These are phyloP conservation scores for Ustilago trichophora DNA, from an alignment of 1,284 basidiomycete species.

Conservation along the genomic window DNA sequence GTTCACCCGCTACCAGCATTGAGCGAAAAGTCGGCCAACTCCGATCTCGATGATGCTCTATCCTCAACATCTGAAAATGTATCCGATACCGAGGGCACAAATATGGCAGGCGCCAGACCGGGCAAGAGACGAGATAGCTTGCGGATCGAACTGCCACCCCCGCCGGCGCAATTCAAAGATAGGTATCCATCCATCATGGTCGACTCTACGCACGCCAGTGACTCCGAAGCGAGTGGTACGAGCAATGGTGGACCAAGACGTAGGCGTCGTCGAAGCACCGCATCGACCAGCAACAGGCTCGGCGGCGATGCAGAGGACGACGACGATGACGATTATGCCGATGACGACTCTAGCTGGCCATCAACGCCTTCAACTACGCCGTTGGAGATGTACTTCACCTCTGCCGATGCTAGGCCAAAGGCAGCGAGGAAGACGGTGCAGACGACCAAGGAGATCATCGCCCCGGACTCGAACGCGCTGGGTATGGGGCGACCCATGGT, in stretches of 20 bases:
- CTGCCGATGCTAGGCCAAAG: constrained; percentile 4
- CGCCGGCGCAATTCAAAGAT: constrained; percentile 32
- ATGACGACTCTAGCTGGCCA: constrained; percentile 50
- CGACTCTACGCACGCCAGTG: constrained; percentile 34
- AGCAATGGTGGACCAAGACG: constrained; percentile 5
- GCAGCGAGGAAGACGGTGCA: constrained; percentile 10
- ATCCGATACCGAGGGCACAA: constrained; percentile 14
- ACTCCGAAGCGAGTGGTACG: constrained; percentile 25
- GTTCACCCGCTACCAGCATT: constrained; percentile 22
- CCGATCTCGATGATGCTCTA: constrained; percentile 17
- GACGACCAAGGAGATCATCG: constrained; percentile 35
- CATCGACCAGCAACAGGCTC: constrained; percentile 18
- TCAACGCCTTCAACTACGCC: constrained; percentile 44
- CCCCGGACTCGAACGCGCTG: constrained; percentile 7
- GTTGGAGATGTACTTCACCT: constrained; percentile 33
- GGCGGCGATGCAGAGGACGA: constrained; percentile 23
- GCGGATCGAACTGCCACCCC: constrained; percentile 40
- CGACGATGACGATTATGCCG: constrained; percentile 19
- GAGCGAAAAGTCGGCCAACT: constrained; percentile 29
- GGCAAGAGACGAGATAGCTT: constrained; percentile 26
- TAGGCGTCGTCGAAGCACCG: constrained; percentile 23
- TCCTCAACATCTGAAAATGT: constrained; percentile 19
- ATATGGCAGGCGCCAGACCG: background rate
- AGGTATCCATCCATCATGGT: constrained; percentile 36
- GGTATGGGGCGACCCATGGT: constrained; percentile 44